Evolutionary conservation across 2,329 filamentous ascomycete genomes (phyloP), one percentile per base, ranked within the genome.

Genomic region (Hymenoscyphus fraxineus): DNA sequence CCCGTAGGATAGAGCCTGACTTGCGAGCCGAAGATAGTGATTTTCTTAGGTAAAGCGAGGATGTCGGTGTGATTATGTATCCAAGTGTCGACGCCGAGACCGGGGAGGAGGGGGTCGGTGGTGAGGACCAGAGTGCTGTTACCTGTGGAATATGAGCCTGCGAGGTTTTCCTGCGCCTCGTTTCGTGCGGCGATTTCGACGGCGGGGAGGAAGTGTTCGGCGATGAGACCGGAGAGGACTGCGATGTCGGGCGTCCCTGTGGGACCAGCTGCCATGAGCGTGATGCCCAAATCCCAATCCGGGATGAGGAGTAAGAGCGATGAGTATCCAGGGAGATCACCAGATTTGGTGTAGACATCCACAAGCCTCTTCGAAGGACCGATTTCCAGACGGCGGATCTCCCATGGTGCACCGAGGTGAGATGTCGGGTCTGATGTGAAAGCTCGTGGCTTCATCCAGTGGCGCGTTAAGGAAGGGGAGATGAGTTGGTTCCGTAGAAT

Each of bases 11-110:
- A 47, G 2, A 47, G 15, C 1, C 41, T 16, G 19, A 47, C n/a
- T 19, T 47, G 41, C 2, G 41, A 16, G 6, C 41, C 41, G 41
- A 47, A 47, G 16, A 47, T 47, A 0, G n/a, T 6, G 3, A n/a
- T 9, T 47, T 47, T 47, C 58, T 27, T 58, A 6, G 22, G 55
- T 12, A 38, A 15, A 2, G 35, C 55, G 12, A 70, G 67, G n/a
- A 75, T 62, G 59, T 77, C 67, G 0, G 72, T 75, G 0, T 73
- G 70, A 39, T 77, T 76, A 59, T 68, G 72, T 40, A 76, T 70
- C 71, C 71, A 78, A 2, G 65, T 64, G 6, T 68, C 66, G 16
- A 78, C 68, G 0, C 61, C 62, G 0, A 77, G 66, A 3, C 74
- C 74, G 6, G 71, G 72, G 4, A 67, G 67, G 10, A 32, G 31